Base-by-base conservation (phyloP, 768 basidiomycete species). In the Sarcomyxa edulis region DNA sequence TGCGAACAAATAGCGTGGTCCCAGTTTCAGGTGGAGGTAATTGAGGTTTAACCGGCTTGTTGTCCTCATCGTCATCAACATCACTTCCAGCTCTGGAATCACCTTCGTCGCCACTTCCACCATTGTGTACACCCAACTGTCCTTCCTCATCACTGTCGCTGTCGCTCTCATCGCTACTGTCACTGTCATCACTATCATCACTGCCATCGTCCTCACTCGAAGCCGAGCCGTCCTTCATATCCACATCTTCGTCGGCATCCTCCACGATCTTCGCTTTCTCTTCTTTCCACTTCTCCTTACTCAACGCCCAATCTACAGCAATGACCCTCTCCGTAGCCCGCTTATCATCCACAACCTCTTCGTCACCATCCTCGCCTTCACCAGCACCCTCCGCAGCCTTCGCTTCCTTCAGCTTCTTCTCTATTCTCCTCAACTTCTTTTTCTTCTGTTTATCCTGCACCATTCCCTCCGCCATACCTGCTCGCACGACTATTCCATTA, bases 221-320 rank as follows among this genome's bases (percentile, higher is more conserved):
- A 20, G 46, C 53, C 4, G 53, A 58, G 5, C 50, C 60, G 30
- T 58, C 62, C 1, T 56, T 51, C 61, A 62, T 66, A 11, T 63
- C 61, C 6, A 57, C 52, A 45, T 65, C 63, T 46, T 59, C 68
- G 25, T 60, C 61, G 6, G 56, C 64, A 8, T 49, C 62, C 27
- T 59, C 69, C 23, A 62, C 66, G 38, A 72, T 42, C 55, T 81
- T 78, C 31, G 71, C 73, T 59, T 79, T 77, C 49, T 82, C 84
- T 55, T 85, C 81, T 56, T 89, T 73, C 89, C 90, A 96, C 60
- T 81, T 85, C 33, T 88, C 85, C 63, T 96, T 95, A 57, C 91
- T 90, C 55, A 97, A 59, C 3, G 93, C 95, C 90, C 92, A 97
- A 64, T 97, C 94, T 19, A 98, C 95, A 6, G 92, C 91, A 26